Base-by-base conservation (phyloP, 2,329 filamentous ascomycete species). In the Pestalotiopsis sp. region DNA sequence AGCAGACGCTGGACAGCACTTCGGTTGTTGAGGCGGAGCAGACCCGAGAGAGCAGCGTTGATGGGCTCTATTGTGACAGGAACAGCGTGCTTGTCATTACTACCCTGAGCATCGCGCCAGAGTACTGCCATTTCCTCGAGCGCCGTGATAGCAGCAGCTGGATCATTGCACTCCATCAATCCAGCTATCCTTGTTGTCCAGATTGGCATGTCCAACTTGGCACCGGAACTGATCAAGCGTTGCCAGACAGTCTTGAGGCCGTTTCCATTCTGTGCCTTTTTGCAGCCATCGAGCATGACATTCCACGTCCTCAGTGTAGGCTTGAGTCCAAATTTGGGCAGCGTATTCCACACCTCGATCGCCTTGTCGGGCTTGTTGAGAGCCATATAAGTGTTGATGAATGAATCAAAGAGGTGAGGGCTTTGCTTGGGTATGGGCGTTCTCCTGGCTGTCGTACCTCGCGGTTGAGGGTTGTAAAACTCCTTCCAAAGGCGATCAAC, bases 161-260 rank as follows among this genome's bases (percentile, higher is more conserved):
- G 73, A 69, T 86, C 82, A 39, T 86, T 85, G 61, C 84, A 80
- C 56, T 85, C 83, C 68, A 94, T 87, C 12, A 94, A 83, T 0
- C 89, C 90, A 31, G 89, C 86, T 58, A 96, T 88, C 31, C 91
- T 87, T 14, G 89, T 88, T 9, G 90, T 91, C 93, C 93, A 96
- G 52, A 90, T 88, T 67, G 84, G 75, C 6, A 79, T 78, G 77
- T 95, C 93, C 4, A 94, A 88, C 71, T 86, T 80, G 11, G 89
- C 74, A 1, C 87, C 87, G 1, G 89, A 85, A 9, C 76, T 76
- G 3, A 86, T 75, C 80, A 96, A 88, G 71, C 87, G 88, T 0
- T 80, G 73, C 93, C 94, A 97, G 39, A 94, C 85, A 1, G 84
- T 84, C 67, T 91, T 87, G 70, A 95, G 83, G 25, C 86, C 89